Conservation (phyloP, 192 early-diverging fungal genomes). For the Podila epigama region DNA sequence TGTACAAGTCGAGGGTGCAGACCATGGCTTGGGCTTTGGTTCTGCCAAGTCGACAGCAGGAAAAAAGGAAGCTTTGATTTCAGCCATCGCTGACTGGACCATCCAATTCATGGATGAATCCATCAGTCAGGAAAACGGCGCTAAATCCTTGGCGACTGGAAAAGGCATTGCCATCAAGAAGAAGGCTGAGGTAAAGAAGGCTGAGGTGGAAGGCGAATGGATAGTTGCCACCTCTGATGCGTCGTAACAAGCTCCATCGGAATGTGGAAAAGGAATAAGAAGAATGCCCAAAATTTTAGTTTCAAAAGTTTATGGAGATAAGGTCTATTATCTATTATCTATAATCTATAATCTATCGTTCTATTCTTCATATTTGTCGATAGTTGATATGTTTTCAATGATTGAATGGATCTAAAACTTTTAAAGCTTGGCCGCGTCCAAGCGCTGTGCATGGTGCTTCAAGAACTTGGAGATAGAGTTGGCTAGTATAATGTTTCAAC, state of each 20-base stretch:
- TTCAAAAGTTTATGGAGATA: too few relatives aligned
- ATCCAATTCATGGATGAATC: constrained; percentile 25
- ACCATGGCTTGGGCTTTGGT: constrained; percentile 42
- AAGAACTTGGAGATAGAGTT: background rate
- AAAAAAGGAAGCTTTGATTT: constrained; percentile 28
- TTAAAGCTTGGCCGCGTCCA: too few relatives aligned
- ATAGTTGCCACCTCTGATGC: constrained; percentile 9
- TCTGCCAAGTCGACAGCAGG: constrained; percentile 14
- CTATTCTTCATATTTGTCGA: too few relatives aligned
- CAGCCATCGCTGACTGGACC: constrained; percentile 15
- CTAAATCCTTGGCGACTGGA: background rate
- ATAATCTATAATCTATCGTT: too few relatives aligned
- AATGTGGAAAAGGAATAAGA: too few relatives aligned
- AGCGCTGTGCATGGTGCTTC: background rate
- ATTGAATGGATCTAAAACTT: too few relatives aligned
- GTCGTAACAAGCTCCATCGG: background rate
- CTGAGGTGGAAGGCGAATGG: constrained; percentile 32
- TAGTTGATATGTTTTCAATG: too few relatives aligned
- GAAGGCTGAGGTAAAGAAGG: constrained; percentile 8
- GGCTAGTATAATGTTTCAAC: background rate
- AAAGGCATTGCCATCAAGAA: background rate
- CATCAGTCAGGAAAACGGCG: background rate
- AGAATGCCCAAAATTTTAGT: too few relatives aligned
- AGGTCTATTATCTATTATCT: too few relatives aligned
- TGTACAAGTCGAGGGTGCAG: constrained; percentile 20